Evolutionary conservation across 192 early-diverging fungal genomes (phyloP).

Genomic region (Coemansia furcata): DNA sequence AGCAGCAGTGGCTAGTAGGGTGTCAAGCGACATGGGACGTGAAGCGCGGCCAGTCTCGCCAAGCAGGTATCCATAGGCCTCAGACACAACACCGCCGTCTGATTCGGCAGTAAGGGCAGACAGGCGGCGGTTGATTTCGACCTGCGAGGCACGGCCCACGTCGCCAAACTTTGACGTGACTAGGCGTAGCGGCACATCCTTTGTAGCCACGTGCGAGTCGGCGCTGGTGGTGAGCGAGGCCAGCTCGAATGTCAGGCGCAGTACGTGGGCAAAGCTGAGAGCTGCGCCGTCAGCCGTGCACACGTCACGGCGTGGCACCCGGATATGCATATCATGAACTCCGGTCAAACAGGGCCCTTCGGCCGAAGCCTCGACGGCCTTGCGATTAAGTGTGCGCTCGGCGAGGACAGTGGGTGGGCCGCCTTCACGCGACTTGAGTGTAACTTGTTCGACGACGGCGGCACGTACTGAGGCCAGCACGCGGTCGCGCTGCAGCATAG

Average conservation of each 20-base stretch:
- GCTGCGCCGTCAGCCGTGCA: conserved; percentile 48
- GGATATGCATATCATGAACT: conserved; percentile 47
- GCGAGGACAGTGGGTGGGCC: conserved; percentile 37
- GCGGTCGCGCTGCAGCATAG: conserved; percentile 51
- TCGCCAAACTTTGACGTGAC: conserved; percentile 54
- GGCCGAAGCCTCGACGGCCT: conserved; percentile 23
- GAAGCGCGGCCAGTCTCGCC: conserved; percentile 36
- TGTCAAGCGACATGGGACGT: conserved; percentile 31
- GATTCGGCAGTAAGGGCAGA: conserved; percentile 46
- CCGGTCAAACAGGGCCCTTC: conserved; percentile 22
- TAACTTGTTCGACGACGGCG: conserved; percentile 46
- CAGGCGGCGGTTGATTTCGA: conserved; percentile 46
- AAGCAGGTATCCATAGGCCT: conserved; percentile 48
- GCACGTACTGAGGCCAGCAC: conserved; percentile 51
- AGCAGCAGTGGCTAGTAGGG: conserved; percentile 6
- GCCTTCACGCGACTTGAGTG: conserved; percentile 37
- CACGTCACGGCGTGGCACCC: conserved; percentile 47
- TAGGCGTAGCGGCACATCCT: conserved; percentile 47
- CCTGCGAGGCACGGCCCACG: conserved; percentile 48
- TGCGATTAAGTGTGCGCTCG: conserved; percentile 53
- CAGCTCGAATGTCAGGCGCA: conserved; percentile 50
- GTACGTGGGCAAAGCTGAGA: conserved; percentile 38
- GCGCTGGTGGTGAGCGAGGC: conserved; percentile 30
- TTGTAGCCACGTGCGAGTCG: conserved; percentile 45
- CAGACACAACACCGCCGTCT: conserved; percentile 39